Conservation (phyloP, 2,329 filamentous ascomycete species). For the Fusarium anthophilum region DNA sequence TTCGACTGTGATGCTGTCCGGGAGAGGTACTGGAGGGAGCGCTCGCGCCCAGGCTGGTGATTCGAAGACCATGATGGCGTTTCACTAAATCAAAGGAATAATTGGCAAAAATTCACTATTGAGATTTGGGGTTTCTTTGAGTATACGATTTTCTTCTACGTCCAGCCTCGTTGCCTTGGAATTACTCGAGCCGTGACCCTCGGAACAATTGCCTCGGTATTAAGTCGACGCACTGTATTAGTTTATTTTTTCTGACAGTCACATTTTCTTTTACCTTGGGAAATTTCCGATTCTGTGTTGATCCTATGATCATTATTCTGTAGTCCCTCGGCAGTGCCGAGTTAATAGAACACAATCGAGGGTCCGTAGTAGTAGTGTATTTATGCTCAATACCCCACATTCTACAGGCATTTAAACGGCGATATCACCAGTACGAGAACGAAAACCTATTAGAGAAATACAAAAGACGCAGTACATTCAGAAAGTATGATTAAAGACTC, state of each 20-base stretch:
- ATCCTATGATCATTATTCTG: not conserved
- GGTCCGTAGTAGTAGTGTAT: not conserved
- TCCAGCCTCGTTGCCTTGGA: not conserved
- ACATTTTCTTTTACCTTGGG: not conserved
- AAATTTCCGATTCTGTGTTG: not conserved
- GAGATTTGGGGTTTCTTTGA: accelerated
- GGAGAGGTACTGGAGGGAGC: not conserved
- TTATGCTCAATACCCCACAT: not conserved
- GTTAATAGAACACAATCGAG: not conserved
- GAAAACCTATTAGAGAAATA: not conserved
- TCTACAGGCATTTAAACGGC: too few species aligned
- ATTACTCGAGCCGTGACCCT: not conserved
- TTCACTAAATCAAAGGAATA: too few species aligned
- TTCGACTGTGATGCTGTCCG: not conserved
- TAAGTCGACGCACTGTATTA: not conserved
- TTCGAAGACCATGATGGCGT: not conserved
- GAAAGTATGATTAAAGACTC: not conserved
- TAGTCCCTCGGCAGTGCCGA: not conserved
- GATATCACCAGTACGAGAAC: not conserved
- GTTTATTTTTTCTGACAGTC: accelerated
- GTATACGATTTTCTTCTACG: not conserved
- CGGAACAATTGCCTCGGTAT: not conserved
- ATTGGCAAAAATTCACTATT: accelerated
- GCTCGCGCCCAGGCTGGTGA: not conserved
- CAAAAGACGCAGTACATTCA: accelerated